Percentiles rank a stretch among this genome's conserved stretches.
Evolutionary conservation across 2,329 filamentous ascomycete species (phyloP).

Genomic region (Colletotrichum sp.): DNA sequence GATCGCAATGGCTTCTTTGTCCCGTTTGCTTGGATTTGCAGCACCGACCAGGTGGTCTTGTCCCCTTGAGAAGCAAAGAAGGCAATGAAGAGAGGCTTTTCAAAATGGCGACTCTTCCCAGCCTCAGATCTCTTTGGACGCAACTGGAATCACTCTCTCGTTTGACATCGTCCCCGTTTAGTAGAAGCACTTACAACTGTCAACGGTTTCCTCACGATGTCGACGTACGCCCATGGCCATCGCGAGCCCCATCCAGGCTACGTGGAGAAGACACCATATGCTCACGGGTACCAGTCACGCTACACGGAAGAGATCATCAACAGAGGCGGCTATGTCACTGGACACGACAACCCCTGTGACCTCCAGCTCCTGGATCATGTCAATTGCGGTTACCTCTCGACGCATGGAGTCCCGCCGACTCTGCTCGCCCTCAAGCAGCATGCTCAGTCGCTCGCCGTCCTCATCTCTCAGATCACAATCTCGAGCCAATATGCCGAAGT

Average conservation of each 20-base stretch:
- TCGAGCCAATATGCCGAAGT: slow-evolving; percentile 35
- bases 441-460: slow-evolving; percentile 58
- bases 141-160: neutral
- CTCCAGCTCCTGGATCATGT: slow-evolving; percentile 42
- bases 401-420: slow-evolving; percentile 54
- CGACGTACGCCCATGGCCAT: neutral
- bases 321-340: neutral
- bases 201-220: neutral
- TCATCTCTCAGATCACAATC: slow-evolving; percentile 55
- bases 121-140: neutral
- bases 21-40: neutral
- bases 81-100: neutral
- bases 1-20: neutral
- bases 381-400: slow-evolving; percentile 65
- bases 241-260: neutral
- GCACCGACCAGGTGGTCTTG: neutral
- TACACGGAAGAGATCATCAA: slow-evolving; percentile 2
- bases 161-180: neutral
- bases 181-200: neutral
- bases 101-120: neutral
- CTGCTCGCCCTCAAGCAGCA: slow-evolving; percentile 65
- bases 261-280: slow-evolving; percentile 14
- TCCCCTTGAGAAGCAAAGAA: neutral
- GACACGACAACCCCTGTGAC: slow-evolving; percentile 16
- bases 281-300: slow-evolving; percentile 15